Conservation (phyloP, 169 alveolate species). For the Plasmodium billcollinsi region DNA sequence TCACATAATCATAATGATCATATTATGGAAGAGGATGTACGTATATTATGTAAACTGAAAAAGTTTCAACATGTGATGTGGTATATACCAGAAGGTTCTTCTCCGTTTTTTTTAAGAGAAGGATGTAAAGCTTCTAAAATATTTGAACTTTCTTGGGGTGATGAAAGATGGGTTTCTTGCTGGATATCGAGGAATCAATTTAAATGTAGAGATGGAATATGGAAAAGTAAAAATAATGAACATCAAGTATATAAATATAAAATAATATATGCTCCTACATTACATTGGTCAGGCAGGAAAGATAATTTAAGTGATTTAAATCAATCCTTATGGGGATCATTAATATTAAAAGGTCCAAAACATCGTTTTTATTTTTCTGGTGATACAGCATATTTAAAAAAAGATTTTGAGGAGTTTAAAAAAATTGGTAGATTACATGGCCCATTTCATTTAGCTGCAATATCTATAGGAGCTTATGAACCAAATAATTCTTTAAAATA, state of each 20-base stretch:
- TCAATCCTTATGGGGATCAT: slow-evolving; percentile 67
- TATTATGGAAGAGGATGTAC: slow-evolving; percentile 61
- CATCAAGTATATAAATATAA: slow-evolving; percentile 36
- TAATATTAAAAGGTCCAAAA: slow-evolving; percentile 73
- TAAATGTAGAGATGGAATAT: slow-evolving; percentile 58
- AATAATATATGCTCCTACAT: slow-evolving; percentile 56
- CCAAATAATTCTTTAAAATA: slow-evolving; percentile 61
- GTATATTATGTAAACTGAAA: slow-evolving; percentile 54
- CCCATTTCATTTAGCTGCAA: slow-evolving; percentile 62
- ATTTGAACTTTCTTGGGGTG: slow-evolving; percentile 69
- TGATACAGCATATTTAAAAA: slow-evolving; percentile 64
- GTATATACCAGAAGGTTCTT: slow-evolving; percentile 68
- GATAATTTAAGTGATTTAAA: slow-evolving; percentile 47
- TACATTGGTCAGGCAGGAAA: slow-evolving; percentile 72
- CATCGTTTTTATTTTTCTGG: slow-evolving; percentile 61
- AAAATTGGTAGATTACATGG: slow-evolving; percentile 69
- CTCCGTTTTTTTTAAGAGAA: slow-evolving; percentile 39
- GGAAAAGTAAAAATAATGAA: slow-evolving; percentile 54
- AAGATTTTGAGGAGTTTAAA: slow-evolving; percentile 67
- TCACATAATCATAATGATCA: slow-evolving; percentile 74
- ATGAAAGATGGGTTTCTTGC: slow-evolving; percentile 71
- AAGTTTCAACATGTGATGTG: slow-evolving; percentile 65
- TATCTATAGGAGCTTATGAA: slow-evolving; percentile 68
- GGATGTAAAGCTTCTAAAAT: slow-evolving; percentile 63
- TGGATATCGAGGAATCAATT: slow-evolving; percentile 52